Conservation (phyloP, 768 basidiomycete genomes). For the Leucosporidium creatinivorum region DNA sequence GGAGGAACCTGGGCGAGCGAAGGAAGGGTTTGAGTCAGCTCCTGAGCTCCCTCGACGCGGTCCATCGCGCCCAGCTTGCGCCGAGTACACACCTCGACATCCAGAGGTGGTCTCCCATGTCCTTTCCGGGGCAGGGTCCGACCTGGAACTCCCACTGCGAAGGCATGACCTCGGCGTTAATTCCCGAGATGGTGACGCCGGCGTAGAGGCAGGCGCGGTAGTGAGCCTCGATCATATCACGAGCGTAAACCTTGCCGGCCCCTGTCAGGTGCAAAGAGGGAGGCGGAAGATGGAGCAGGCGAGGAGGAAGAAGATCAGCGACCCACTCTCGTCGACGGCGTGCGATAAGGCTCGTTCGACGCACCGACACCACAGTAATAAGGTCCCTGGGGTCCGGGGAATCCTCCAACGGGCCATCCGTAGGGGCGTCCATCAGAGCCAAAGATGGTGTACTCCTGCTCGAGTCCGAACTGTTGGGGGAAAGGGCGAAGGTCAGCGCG, state of each 20-base stretch:
- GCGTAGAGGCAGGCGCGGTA: conserved; percentile 61
- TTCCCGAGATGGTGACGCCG: conserved; percentile 95
- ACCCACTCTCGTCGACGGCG: too few relatives aligned
- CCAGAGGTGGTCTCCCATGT: conserved; percentile 99
- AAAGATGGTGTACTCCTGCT: conserved; percentile 98
- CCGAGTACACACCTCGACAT: conserved; percentile 60
- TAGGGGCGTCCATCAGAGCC: conserved; percentile 81
- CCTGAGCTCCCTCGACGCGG: not conserved
- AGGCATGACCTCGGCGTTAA: conserved; percentile 99
- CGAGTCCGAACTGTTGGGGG: conserved; percentile 56
- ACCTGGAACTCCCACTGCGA: conserved; percentile 99
- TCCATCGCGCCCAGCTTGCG: not conserved
- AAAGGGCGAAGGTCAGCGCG: not conserved
- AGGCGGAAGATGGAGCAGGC: not conserved
- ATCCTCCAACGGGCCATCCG: conserved; percentile 98
- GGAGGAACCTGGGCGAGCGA: conserved; percentile 56
- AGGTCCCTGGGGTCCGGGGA: conserved; percentile 98
- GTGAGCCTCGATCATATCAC: conserved; percentile 98
- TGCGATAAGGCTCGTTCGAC: conserved; percentile 35
- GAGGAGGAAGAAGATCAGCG: not conserved
- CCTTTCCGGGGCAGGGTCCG: conserved; percentile 93
- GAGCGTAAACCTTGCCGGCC: conserved; percentile 94
- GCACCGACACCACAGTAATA: conserved; percentile 98
- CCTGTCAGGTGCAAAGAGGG: conserved; percentile 47
- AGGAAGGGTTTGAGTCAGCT: not conserved